Evolutionary conservation across 176 grass and related monocot genomes (phyloP).

Genomic region (Zoysia pacifica): DNA sequence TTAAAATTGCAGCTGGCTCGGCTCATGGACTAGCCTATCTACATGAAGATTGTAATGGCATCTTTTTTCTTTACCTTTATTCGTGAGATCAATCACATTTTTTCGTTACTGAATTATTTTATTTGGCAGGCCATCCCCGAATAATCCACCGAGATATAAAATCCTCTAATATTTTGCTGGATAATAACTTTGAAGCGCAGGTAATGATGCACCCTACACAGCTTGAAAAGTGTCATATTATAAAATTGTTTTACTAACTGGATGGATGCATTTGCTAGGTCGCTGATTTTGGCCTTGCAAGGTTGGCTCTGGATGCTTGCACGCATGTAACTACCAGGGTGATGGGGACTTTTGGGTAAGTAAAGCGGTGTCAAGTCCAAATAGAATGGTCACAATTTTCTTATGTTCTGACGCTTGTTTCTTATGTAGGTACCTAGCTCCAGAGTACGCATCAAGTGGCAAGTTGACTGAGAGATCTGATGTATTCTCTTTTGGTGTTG

Average conservation of each 20-base stretch:
- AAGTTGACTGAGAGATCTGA: slow-evolving; percentile 97
- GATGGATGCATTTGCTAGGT: slow-evolving; percentile 48
- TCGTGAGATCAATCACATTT: not conserved
- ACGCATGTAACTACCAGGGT: slow-evolving; percentile 96
- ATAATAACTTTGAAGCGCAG: slow-evolving; percentile 88
- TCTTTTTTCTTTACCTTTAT: slow-evolving; percentile 13
- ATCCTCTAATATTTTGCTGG: slow-evolving; percentile 96
- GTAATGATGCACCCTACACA: slow-evolving; percentile 39
- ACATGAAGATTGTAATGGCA: slow-evolving; percentile 94
- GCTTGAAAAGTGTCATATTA: not conserved
- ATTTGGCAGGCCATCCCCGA: slow-evolving; percentile 69
- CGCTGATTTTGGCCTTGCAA: slow-evolving; percentile 97
- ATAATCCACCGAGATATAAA: slow-evolving; percentile 99
- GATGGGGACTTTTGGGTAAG: slow-evolving; percentile 98
- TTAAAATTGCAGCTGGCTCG: slow-evolving; percentile 82
- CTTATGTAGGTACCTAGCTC: slow-evolving; percentile 79
- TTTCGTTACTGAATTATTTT: slow-evolving; percentile 20
- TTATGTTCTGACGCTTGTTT: slow-evolving; percentile 21
- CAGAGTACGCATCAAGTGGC: slow-evolving; percentile 91
- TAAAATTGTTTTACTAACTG: slow-evolving; percentile 11
- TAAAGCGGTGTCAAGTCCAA: slow-evolving; percentile 9
- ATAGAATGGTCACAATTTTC: not conserved
- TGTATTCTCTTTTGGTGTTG: slow-evolving; percentile 96
- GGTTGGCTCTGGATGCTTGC: slow-evolving; percentile 78
- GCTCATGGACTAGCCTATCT: slow-evolving; percentile 92